Evolutionary conservation across 192 early-diverging fungal genomes (phyloP).

Genomic region (Anaeromyces robustus): DNA sequence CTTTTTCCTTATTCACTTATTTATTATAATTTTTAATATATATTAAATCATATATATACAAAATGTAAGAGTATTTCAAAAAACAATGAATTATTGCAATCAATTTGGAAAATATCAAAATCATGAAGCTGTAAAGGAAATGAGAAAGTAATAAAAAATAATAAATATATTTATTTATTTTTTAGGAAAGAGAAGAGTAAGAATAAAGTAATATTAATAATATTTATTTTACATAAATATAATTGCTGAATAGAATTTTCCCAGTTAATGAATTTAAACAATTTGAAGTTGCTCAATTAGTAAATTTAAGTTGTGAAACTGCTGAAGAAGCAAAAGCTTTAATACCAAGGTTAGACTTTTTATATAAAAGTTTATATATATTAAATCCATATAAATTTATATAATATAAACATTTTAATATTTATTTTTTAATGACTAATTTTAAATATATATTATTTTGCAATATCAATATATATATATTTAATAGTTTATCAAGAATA

Average conservation of each 20-base stretch:
- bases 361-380: no score
- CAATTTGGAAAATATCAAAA: conserved; percentile 74
- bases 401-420: no score
- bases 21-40: no score
- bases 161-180: background rate
- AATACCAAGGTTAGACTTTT: conserved; percentile 55
- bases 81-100: conserved; percentile 72
- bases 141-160: conserved; percentile 37
- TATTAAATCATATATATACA: no score
- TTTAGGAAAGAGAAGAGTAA: no score
- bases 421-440: no score
- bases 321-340: conserved; percentile 81
- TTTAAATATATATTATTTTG: no score
- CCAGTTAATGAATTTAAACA: conserved; percentile 27
- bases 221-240: no score
- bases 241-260: conserved; percentile 8
- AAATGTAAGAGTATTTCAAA: conserved; percentile 46
- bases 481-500: conserved; percentile 50
- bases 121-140: conserved; percentile 69
- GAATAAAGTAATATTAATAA: no score
- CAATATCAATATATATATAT: background rate
- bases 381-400: no score
- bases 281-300: conserved; percentile 81
- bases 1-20: no score
- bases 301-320: conserved; percentile 80